Evolutionary conservation across 495 filamentous ascomycete genomes (phyloP).

Genomic region (Xylaria scruposa): DNA sequence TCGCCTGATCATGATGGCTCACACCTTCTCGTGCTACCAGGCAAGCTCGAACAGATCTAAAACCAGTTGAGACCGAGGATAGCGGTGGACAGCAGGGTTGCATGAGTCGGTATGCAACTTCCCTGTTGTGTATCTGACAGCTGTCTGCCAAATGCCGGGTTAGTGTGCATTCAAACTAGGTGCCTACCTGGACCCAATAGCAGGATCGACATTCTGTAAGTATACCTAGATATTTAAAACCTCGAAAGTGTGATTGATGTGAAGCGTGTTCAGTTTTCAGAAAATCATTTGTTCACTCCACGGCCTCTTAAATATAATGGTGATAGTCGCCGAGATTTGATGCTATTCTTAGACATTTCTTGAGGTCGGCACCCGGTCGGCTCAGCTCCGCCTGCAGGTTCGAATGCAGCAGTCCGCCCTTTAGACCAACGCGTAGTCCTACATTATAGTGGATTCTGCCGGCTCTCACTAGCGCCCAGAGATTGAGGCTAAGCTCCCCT

Average conservation of each 20-base stretch:
- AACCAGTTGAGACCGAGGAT: constrained; percentile 3
- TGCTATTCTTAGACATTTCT: constrained; percentile 7
- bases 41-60: background rate
- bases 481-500: constrained; percentile 16
- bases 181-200: no score
- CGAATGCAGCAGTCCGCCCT: background rate
- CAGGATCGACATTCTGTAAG: background rate
- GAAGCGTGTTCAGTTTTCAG: background rate
- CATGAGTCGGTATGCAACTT: background rate
- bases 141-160: background rate
- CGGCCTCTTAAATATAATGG: background rate
- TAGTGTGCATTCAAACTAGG: background rate
- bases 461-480: constrained; percentile 9
- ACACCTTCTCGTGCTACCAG: background rate
- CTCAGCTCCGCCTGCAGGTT: constrained; percentile 6
- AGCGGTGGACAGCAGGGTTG: background rate
- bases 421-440: background rate
- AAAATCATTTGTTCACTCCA: background rate
- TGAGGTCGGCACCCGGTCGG: constrained; percentile 4
- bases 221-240: background rate
- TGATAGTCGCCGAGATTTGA: background rate
- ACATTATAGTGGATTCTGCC: constrained; percentile 1
- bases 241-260: background rate
- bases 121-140: background rate
- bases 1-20: background rate